These are phyloP conservation scores for Moricandia arvensis DNA, from an alignment of 345 rosid genomes.

Conservation along the genomic window DNA sequence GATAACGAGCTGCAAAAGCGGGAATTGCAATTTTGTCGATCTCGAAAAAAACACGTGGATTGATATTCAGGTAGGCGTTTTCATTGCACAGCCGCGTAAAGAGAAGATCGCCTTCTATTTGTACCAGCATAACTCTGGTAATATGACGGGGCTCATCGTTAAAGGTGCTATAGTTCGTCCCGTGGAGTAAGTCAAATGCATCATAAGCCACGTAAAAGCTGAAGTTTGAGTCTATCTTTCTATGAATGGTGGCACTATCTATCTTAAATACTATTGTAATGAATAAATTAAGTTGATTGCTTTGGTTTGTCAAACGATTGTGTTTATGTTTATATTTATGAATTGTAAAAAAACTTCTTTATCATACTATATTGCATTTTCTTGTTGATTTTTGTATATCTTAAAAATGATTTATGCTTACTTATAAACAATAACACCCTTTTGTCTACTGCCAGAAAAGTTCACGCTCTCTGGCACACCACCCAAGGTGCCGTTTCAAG, in stretches of 20 bases:
- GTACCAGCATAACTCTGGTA: conserved; percentile 37
- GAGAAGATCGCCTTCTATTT: conserved; percentile 38
- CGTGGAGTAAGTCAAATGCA: conserved; percentile 1
- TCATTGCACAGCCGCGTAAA: conserved; percentile 19
- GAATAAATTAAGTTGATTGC: not conserved
- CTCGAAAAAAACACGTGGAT: conserved; percentile 43
- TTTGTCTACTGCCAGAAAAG: too few relatives aligned
- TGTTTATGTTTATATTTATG: not conserved
- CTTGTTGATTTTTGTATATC: too few relatives aligned
- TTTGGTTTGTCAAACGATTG: not conserved
- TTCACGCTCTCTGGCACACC: too few relatives aligned
- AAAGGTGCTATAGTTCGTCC: conserved; percentile 53
- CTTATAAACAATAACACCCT: too few relatives aligned
- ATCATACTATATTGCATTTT: too few relatives aligned
- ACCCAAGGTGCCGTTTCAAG: too few relatives aligned
- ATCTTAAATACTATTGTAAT: not conserved
- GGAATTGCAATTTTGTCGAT: conserved; percentile 13
- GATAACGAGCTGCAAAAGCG: not conserved
- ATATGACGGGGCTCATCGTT: conserved; percentile 42
- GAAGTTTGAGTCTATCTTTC: not conserved
- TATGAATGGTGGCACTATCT: not conserved
- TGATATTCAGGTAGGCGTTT: conserved; percentile 49
- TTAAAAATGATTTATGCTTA: too few relatives aligned
- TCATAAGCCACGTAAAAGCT: not conserved
- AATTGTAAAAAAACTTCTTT: not conserved